A percentile compares a stretch with the other conserved stretches of the same genome.
phyloP scores from a whole-genome alignment of 371 early-diverging fungal genomes.

The Nematocida major region DNA sequence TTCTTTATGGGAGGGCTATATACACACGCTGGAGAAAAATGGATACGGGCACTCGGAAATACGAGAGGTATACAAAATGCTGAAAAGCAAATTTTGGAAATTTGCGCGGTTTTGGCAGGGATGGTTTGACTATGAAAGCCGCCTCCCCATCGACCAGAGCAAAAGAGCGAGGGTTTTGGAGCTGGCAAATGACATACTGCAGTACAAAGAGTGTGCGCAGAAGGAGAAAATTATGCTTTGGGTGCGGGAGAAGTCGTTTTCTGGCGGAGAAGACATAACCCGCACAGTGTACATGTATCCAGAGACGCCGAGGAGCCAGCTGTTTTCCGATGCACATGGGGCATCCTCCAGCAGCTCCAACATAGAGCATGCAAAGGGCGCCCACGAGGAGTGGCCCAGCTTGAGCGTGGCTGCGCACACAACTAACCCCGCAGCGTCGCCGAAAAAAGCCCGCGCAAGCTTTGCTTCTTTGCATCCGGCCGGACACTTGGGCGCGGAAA shows the following conservation, averaged over 20 bases:
- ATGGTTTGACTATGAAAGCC: constrained; percentile 49
- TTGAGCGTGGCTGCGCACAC: no score
- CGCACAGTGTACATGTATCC: not conserved
- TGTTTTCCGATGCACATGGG: not conserved
- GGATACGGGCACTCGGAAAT: constrained; percentile 48
- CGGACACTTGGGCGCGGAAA: no score
- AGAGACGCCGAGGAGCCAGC: not conserved
- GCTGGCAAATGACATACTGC: constrained; percentile 52
- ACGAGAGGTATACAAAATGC: constrained; percentile 58
- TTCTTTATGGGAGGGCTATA: constrained; percentile 55
- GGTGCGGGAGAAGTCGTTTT: constrained; percentile 13
- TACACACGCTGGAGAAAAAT: constrained; percentile 44
- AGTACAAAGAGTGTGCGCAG: constrained; percentile 55
- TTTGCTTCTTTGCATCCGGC: no score
- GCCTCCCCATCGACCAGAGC: constrained; percentile 21
- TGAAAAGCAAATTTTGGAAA: constrained; percentile 55
- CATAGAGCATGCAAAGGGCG: not conserved
- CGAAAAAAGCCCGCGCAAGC: no score
- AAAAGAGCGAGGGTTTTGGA: constrained; percentile 52
- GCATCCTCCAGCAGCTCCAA: not conserved
- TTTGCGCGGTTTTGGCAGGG: constrained; percentile 54
- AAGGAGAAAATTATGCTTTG: constrained; percentile 52
- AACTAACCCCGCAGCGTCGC: no score
- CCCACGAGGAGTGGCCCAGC: no score
- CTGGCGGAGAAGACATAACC: not conserved